Evolutionary conservation across 768 basidiomycete genomes (phyloP).

Genomic region (Neoboletus subvelutipes): DNA sequence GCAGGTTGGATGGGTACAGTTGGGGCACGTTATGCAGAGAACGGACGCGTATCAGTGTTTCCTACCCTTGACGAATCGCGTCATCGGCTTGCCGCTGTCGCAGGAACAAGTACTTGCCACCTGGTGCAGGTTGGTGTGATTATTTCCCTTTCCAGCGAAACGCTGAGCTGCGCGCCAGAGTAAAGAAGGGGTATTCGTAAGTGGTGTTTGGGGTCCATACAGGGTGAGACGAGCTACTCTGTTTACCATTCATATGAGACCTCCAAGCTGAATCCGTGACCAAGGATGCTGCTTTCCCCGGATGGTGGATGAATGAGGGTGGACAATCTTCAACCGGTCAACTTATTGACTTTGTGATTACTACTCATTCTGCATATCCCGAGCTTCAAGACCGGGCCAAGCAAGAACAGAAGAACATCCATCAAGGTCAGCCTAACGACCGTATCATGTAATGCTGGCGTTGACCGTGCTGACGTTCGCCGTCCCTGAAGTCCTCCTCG

Average conservation of each 20-base stretch:
- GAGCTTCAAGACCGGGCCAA: slow-evolving; percentile 65
- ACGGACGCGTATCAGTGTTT: slow-evolving; percentile 49
- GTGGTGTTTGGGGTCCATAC: slow-evolving; percentile 93
- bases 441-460: background rate
- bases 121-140: slow-evolving; percentile 67
- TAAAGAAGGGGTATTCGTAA: slow-evolving; percentile 78
- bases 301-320: slow-evolving; percentile 99
- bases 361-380: slow-evolving; percentile 83
- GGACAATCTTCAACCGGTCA: slow-evolving; percentile 96
- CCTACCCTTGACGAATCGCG: slow-evolving; percentile 75
- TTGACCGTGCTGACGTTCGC: background rate
- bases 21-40: slow-evolving; percentile 67
- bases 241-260: background rate
- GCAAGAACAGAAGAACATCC: slow-evolving; percentile 56
- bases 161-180: slow-evolving; percentile 47
- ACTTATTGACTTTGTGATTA: slow-evolving; percentile 94
- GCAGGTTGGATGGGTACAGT: slow-evolving; percentile 98
- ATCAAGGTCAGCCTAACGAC: slow-evolving; percentile 42
- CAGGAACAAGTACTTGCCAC: slow-evolving; percentile 96
- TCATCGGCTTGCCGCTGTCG: slow-evolving; percentile 86
- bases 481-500: slow-evolving; percentile 57
- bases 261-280: slow-evolving; percentile 3
- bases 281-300: slow-evolving; percentile 85
- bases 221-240: slow-evolving; percentile 42
- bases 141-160: background rate